phyloP scores from a whole-genome alignment of 306 rosid species.

The Cercis canadensis region DNA sequence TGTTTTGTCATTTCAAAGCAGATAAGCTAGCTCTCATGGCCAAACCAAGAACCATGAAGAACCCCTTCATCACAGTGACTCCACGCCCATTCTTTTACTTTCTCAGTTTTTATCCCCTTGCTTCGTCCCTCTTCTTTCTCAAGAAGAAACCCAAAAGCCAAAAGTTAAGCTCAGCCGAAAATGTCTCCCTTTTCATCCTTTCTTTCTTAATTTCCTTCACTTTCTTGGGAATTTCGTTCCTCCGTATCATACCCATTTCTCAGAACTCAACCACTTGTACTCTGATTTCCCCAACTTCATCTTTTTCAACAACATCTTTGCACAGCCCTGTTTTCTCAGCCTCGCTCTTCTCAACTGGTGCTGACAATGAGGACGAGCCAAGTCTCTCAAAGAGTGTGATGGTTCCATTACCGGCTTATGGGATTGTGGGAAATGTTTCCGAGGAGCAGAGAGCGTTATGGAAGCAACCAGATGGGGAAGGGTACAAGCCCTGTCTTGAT shows the following conservation, averaged over 20 bases:
- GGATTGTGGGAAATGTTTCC: constrained; percentile 35
- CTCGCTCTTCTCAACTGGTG: constrained; percentile 30
- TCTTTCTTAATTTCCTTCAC: constrained; percentile 48
- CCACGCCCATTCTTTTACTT: constrained; percentile 45
- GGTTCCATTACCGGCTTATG: constrained; percentile 54
- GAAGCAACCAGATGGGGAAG: constrained; percentile 57
- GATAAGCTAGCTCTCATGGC: constrained; percentile 39
- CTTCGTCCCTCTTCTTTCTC: constrained; percentile 42
- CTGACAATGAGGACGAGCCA: constrained; percentile 24
- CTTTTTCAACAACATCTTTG: not conserved
- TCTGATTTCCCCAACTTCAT: constrained; percentile 19
- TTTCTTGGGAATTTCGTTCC: constrained; percentile 42
- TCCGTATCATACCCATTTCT: constrained; percentile 34
- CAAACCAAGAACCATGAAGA: constrained; percentile 44
- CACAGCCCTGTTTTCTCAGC: constrained; percentile 21
- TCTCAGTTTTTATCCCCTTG: constrained; percentile 40
- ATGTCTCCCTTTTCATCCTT: constrained; percentile 41
- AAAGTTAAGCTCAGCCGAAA: constrained; percentile 20
- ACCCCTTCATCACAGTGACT: constrained; percentile 37
- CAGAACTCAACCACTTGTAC: constrained; percentile 3
- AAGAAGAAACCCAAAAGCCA: constrained; percentile 34
- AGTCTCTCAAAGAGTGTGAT: constrained; percentile 30
- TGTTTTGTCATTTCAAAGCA: not conserved
- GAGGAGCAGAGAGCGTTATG: constrained; percentile 55
- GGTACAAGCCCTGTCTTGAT: constrained; percentile 53